These are phyloP conservation scores for Saccharomyces eubayanus DNA, from an alignment of 805 yeast genomes.

Conservation along the genomic window DNA sequence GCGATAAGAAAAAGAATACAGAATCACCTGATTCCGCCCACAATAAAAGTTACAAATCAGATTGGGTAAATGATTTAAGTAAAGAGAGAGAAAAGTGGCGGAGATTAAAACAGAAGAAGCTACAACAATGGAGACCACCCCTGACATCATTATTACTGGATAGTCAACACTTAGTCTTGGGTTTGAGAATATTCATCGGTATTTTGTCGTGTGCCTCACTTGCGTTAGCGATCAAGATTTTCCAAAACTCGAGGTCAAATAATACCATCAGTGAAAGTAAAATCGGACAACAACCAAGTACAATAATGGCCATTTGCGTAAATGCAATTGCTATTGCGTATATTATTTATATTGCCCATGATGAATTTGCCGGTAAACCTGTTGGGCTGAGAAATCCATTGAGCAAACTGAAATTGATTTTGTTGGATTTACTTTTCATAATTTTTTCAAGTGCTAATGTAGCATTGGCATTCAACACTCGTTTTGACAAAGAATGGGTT, in stretches of 20 bases:
- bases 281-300: conserved; percentile 72
- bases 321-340: conserved; percentile 73
- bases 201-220: conserved; percentile 58
- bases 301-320: conserved; percentile 86
- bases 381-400: conserved; percentile 80
- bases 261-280: conserved; percentile 13
- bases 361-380: conserved; percentile 89
- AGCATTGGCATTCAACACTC: conserved; percentile 75
- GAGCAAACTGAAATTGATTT: conserved; percentile 70
- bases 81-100: conserved; percentile 25
- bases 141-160: conserved; percentile 52
- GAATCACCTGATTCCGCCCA: not conserved
- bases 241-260: conserved; percentile 30
- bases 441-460: conserved; percentile 84
- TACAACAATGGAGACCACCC: conserved; percentile 56
- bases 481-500: conserved; percentile 78
- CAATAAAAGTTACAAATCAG: conserved; percentile 3
- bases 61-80: conserved; percentile 23
- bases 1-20: conserved; percentile 2
- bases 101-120: conserved; percentile 40
- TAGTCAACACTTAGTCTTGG: conserved; percentile 75
- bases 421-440: conserved; percentile 78
- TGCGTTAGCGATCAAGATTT: conserved; percentile 60
- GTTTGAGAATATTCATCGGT: conserved; percentile 54
- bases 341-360: conserved; percentile 72